phyloP scores from a whole-genome alignment of 2,329 filamentous ascomycete species.

The Nannizziopsis arthrosporioides region DNA sequence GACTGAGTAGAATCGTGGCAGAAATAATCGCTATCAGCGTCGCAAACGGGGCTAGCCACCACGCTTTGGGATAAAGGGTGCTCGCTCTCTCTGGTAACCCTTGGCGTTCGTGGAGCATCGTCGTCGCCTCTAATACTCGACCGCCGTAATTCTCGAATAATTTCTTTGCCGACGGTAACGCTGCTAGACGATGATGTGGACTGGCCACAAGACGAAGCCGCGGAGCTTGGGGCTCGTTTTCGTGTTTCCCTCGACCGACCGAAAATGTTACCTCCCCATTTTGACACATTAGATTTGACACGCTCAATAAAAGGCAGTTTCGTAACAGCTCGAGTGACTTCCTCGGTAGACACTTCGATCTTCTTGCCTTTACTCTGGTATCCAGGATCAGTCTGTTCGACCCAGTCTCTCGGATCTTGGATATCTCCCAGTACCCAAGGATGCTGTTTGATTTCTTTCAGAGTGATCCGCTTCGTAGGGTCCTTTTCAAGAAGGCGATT shows the following conservation, averaged over 20 bases:
- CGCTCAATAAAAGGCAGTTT: slow-evolving; percentile 79
- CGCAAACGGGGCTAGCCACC: slow-evolving; percentile 52
- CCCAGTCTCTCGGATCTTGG: slow-evolving; percentile 62
- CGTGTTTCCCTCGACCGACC: slow-evolving; percentile 32
- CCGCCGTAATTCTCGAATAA: slow-evolving; percentile 37
- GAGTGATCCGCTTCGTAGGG: slow-evolving; percentile 72
- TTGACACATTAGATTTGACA: slow-evolving; percentile 64
- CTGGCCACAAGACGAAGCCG: slow-evolving; percentile 43
- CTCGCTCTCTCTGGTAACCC: slow-evolving; percentile 44
- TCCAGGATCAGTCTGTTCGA: slow-evolving; percentile 86
- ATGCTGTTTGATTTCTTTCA: slow-evolving; percentile 87
- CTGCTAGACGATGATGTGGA: slow-evolving; percentile 45
- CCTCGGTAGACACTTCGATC: slow-evolving; percentile 84
- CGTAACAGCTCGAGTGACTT: slow-evolving; percentile 81
- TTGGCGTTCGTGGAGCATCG: slow-evolving; percentile 37
- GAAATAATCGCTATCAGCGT: slow-evolving; percentile 32
- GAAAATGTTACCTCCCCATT: slow-evolving; percentile 49
- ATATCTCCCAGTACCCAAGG: slow-evolving; percentile 79
- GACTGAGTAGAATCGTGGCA: slow-evolving; percentile 14
- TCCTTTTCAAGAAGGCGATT: slow-evolving; percentile 75
- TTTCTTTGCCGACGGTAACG: slow-evolving; percentile 45
- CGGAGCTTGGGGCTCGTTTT: slow-evolving; percentile 44
- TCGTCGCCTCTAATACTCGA: slow-evolving; percentile 50
- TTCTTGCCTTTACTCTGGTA: slow-evolving; percentile 65
- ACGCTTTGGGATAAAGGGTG: slow-evolving; percentile 67